phyloP scores from a whole-genome alignment of 345 rosid species.

The Stellera chamaejasme region DNA sequence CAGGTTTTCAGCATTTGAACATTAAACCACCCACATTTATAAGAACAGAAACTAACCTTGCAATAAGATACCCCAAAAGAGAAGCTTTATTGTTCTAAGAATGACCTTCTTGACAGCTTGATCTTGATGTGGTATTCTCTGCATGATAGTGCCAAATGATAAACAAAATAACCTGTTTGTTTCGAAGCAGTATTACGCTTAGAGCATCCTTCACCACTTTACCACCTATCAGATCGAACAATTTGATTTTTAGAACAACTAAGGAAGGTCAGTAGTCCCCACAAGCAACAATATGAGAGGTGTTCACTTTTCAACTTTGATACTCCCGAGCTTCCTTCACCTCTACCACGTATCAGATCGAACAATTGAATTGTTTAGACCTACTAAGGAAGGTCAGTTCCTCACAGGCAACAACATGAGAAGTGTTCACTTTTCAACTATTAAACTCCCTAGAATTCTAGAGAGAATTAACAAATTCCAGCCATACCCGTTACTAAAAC shows the following conservation, averaged over 20 bases:
- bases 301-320: too few relatives aligned
- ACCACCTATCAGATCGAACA: neutral
- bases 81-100: constrained; percentile 65
- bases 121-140: constrained; percentile 38
- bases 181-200: neutral
- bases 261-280: too few relatives aligned
- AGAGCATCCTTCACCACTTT: neutral
- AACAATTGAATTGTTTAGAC: too few relatives aligned
- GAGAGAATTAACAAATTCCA: too few relatives aligned
- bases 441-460: too few relatives aligned
- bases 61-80: constrained; percentile 84
- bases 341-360: neutral
- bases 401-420: too few relatives aligned
- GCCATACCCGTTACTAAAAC: too few relatives aligned
- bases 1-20: neutral
- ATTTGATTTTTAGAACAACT: too few relatives aligned
- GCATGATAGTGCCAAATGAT: neutral
- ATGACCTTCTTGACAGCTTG: constrained; percentile 52
- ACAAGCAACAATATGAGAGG: too few relatives aligned
- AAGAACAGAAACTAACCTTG: constrained; percentile 46
- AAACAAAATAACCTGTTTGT: neutral
- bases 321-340: neutral
- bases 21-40: neutral
- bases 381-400: too few relatives aligned
- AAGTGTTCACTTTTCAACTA: too few relatives aligned